phyloP scores from a whole-genome alignment of 1,284 basidiomycete genomes.

The Apiotrichum montevideense region DNA sequence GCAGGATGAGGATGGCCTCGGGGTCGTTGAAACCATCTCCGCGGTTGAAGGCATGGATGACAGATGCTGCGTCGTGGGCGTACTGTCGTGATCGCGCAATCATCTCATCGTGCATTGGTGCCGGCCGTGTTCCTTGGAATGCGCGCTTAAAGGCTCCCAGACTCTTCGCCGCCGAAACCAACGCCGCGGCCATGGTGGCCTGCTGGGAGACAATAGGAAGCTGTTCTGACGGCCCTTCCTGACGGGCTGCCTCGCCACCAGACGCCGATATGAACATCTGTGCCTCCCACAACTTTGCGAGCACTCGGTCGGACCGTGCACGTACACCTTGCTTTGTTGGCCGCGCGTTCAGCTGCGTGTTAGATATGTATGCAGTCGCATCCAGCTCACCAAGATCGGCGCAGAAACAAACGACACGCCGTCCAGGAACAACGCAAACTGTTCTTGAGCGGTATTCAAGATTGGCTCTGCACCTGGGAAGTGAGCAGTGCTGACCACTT shows the following conservation, averaged over 20 bases:
- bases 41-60: slow-evolving; percentile 1
- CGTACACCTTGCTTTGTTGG: slow-evolving; percentile 10
- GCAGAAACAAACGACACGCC: slow-evolving; percentile 7
- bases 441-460: not conserved
- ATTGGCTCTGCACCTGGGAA: not conserved
- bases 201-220: not conserved
- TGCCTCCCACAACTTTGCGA: slow-evolving; percentile 16
- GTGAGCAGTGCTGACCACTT: not conserved
- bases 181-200: slow-evolving; percentile 6
- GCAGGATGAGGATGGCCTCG: slow-evolving; percentile 11
- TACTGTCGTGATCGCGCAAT: slow-evolving; percentile 1
- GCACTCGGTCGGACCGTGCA: slow-evolving; percentile 13
- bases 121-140: not conserved
- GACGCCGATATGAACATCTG: slow-evolving; percentile 13
- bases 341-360: slow-evolving; percentile 14
- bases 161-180: slow-evolving; percentile 8
- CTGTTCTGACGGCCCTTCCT: not conserved
- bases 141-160: slow-evolving; percentile 11
- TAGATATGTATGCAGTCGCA: not conserved
- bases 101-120: slow-evolving; percentile 5
- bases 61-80: slow-evolving; percentile 2
- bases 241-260: not conserved
- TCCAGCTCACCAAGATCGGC: slow-evolving; percentile 7
- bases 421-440: slow-evolving; percentile 10
- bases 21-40: slow-evolving; percentile 6